Conservation (phyloP, 192 early-diverging fungal genomes). For the Coemansia aciculifera region DNA sequence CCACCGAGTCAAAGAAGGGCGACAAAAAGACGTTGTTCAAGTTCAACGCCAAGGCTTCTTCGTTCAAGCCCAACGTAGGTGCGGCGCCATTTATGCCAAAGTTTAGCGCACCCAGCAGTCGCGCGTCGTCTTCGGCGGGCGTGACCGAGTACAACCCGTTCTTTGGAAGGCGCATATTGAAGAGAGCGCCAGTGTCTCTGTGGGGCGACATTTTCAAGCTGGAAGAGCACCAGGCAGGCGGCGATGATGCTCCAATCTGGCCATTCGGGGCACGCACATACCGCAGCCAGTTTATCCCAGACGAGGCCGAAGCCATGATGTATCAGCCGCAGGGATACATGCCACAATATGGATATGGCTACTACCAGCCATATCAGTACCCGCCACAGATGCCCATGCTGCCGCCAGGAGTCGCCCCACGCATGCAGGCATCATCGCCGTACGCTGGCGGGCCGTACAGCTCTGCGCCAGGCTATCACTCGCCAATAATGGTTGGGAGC, state of each 20-base stretch:
- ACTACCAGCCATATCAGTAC: constrained; percentile 50
- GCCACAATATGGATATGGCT: constrained; percentile 46
- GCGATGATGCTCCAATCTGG: constrained; percentile 43
- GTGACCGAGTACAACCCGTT: constrained; percentile 41
- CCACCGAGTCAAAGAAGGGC: constrained; percentile 11
- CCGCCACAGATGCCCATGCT: constrained; percentile 40
- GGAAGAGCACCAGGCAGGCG: not conserved
- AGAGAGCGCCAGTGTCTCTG: constrained; percentile 26
- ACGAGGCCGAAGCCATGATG: constrained; percentile 45
- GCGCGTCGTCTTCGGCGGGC: constrained; percentile 37
- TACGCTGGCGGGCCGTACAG: constrained; percentile 30
- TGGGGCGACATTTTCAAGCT: constrained; percentile 48
- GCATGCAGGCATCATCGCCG: constrained; percentile 22
- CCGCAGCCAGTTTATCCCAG: constrained; percentile 46
- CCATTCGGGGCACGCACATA: constrained; percentile 49
- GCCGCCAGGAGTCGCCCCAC: constrained; percentile 26
- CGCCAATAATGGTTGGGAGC: constrained; percentile 28
- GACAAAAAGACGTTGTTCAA: constrained; percentile 57
- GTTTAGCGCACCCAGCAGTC: constrained; percentile 41
- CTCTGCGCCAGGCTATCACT: constrained; percentile 35
- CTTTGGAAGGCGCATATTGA: constrained; percentile 47
- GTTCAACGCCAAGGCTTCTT: constrained; percentile 71
- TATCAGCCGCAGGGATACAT: constrained; percentile 44
- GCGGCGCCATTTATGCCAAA: constrained; percentile 73
- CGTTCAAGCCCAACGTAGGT: constrained; percentile 74